These are phyloP conservation scores for Fusarium sp. DNA, from an alignment of 2,329 filamentous ascomycete species.

Conservation along the genomic window DNA sequence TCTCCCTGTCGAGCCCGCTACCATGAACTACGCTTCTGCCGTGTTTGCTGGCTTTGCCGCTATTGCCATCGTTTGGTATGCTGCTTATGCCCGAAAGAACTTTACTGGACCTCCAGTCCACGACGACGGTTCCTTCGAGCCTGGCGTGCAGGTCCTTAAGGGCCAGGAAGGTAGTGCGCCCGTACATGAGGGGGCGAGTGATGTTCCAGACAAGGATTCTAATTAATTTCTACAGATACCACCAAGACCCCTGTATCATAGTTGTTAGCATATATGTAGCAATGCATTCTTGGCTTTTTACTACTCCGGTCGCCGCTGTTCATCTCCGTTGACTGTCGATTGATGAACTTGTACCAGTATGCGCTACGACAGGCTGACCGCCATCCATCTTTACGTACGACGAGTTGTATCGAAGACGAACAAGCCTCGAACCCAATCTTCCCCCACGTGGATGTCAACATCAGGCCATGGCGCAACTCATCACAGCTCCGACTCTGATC, in stretches of 20 bases:
- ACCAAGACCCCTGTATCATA: slow-evolving; percentile 8
- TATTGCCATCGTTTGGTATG: slow-evolving; percentile 71
- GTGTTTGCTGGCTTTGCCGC: slow-evolving; percentile 70
- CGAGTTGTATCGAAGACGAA: not conserved
- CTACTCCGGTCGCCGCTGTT: not conserved
- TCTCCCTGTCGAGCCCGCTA: slow-evolving; percentile 62
- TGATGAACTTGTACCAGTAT: not conserved
- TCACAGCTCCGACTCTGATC: not conserved
- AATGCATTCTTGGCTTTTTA: slow-evolving; percentile 3
- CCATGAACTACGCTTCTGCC: slow-evolving; percentile 74
- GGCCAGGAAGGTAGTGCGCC: slow-evolving; percentile 17
- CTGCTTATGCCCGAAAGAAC: slow-evolving; percentile 68
- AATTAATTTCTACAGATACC: slow-evolving; percentile 11
- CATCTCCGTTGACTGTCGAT: not conserved
- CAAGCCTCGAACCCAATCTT: not conserved
- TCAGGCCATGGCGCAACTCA: not conserved
- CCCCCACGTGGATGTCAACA: not conserved
- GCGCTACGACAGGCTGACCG: not conserved
- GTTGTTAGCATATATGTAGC: slow-evolving; percentile 17
- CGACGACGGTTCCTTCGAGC: slow-evolving; percentile 8
- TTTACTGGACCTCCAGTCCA: slow-evolving; percentile 64
- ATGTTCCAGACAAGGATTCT: slow-evolving; percentile 28
- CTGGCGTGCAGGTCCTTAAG: slow-evolving; percentile 33
- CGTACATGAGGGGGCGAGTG: slow-evolving; percentile 5
- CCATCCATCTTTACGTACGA: not conserved